Percentiles rank a stretch among this genome's conserved stretches.
phyloP scores from a whole-genome alignment of 2,329 filamentous ascomycete species.

The Fusarium metavorans region DNA sequence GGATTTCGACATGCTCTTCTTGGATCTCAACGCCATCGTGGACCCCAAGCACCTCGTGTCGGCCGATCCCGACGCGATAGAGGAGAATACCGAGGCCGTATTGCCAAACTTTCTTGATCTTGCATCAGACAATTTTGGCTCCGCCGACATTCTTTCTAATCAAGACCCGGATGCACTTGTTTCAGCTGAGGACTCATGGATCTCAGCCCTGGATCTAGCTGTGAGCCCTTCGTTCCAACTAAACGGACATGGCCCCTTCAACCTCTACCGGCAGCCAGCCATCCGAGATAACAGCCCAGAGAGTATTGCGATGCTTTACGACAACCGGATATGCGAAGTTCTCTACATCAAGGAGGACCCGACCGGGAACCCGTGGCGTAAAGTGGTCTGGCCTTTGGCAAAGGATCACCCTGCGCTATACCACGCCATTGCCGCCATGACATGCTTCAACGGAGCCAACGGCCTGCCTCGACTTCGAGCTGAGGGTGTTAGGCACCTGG shows the following conservation, averaged over 20 bases:
- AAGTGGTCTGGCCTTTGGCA: slow-evolving; percentile 27
- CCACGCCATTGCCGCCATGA: slow-evolving; percentile 32
- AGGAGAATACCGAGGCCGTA: not conserved
- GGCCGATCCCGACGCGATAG: not conserved
- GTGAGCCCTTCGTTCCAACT: not conserved
- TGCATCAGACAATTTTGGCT: not conserved
- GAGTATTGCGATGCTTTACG: slow-evolving; percentile 21
- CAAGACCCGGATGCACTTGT: not conserved
- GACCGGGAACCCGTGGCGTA: slow-evolving; percentile 22
- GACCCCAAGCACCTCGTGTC: not conserved
- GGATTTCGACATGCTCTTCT: slow-evolving; percentile 12
- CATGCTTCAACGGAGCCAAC: slow-evolving; percentile 23
- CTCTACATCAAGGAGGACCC: slow-evolving; percentile 25
- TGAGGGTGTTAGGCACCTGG: slow-evolving; percentile 13
- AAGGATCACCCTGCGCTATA: slow-evolving; percentile 24
- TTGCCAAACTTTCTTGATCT: not conserved
- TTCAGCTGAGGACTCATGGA: not conserved
- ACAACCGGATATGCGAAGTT: slow-evolving; percentile 21
- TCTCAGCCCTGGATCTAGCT: not conserved
- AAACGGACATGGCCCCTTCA: not conserved
- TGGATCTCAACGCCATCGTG: not conserved
- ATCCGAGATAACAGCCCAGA: slow-evolving; percentile 19
- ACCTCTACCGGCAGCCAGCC: slow-evolving; percentile 8
- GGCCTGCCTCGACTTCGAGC: slow-evolving; percentile 15
- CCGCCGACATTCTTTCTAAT: not conserved